Conservation (phyloP, 163 green algal species). For the Trebouxiophyceae sp. region DNA sequence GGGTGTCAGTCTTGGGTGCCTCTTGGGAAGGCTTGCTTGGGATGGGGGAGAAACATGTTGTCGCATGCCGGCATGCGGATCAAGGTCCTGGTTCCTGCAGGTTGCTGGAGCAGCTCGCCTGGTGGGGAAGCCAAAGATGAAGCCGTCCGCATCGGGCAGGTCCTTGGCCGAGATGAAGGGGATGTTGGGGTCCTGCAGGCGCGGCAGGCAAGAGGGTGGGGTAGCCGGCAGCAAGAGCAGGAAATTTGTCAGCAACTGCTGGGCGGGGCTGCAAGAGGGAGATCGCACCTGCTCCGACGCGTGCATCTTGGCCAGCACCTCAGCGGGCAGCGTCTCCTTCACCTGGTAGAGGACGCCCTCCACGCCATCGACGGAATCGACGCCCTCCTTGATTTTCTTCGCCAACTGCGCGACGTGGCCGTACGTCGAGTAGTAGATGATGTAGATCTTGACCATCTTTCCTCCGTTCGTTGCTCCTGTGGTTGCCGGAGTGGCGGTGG, state of each 20-base stretch:
- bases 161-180: slow-evolving; percentile 53
- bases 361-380: slow-evolving; percentile 61
- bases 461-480: no score
- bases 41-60: no score
- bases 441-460: slow-evolving; percentile 26
- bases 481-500: no score
- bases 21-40: no score
- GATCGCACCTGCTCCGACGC: slow-evolving; percentile 46
- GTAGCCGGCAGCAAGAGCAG: not conserved
- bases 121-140: slow-evolving; percentile 84
- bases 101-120: no score
- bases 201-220: not conserved
- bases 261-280: not conserved
- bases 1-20: no score
- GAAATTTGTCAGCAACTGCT: not conserved
- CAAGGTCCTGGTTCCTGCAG: no score
- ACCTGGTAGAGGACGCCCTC: slow-evolving; percentile 72
- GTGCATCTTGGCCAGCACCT: slow-evolving; percentile 85
- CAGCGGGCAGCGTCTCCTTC: slow-evolving; percentile 68
- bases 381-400: slow-evolving; percentile 43
- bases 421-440: slow-evolving; percentile 44
- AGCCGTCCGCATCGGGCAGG: slow-evolving; percentile 63
- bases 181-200: slow-evolving; percentile 28
- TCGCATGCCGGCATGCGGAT: no score
- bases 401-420: slow-evolving; percentile 61